These are phyloP conservation scores for Globisporangium sylvaticum DNA, from an alignment of 352 stramenopile genomes.

Conservation along the genomic window DNA sequence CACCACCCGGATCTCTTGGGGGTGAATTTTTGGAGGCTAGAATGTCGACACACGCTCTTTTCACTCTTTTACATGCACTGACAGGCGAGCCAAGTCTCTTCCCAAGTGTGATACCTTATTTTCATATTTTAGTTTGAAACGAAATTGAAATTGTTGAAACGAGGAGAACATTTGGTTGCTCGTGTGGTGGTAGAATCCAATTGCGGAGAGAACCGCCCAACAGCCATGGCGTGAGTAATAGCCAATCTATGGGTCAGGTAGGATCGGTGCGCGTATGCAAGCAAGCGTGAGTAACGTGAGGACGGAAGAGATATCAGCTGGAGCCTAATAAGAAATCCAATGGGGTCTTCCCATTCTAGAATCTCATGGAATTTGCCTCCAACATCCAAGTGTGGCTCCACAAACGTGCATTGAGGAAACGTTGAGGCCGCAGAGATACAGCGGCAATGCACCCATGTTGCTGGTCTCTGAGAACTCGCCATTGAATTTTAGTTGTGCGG, in stretches of 20 bases:
- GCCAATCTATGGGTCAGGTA: background rate
- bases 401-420: background rate
- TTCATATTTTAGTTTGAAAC: background rate
- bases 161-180: background rate
- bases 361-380: background rate
- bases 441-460: constrained; percentile 12
- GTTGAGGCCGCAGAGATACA: constrained; percentile 8
- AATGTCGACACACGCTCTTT: background rate
- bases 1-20: background rate
- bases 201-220: background rate
- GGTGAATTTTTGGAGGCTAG: background rate
- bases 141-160: background rate
- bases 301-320: background rate
- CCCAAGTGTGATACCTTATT: background rate
- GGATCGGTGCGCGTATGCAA: constrained; percentile 5
- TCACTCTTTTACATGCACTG: background rate
- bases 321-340: background rate
- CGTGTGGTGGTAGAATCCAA: background rate
- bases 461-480: constrained; percentile 11
- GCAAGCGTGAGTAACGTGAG: constrained; percentile 14
- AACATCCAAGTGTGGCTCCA: background rate
- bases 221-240: background rate
- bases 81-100: background rate
- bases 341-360: background rate
- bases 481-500: background rate